These are phyloP conservation scores for Aureobasidium sp. DNA, from an alignment of 2,329 filamentous ascomycete genomes.

Conservation along the genomic window DNA sequence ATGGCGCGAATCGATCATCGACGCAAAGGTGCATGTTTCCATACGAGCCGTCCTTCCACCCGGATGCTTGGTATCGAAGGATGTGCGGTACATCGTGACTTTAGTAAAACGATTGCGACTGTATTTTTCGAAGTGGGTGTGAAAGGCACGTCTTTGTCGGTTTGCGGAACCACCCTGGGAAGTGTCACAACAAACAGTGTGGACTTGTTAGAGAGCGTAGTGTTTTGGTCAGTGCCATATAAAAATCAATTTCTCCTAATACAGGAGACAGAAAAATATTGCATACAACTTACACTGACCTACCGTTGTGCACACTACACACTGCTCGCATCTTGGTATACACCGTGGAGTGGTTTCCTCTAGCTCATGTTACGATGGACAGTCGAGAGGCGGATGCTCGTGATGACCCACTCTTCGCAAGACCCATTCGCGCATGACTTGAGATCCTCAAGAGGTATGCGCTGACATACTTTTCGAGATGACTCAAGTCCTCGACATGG, in stretches of 20 bases:
- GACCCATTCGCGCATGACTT: neutral
- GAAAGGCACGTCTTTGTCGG: neutral
- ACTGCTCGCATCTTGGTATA: neutral
- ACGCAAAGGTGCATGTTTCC: neutral
- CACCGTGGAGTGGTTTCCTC: neutral
- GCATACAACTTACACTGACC: neutral
- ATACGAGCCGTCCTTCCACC: slow-evolving; percentile 1
- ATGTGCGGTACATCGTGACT: neutral
- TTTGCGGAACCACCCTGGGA: neutral
- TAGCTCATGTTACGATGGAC: neutral
- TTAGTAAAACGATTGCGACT: neutral
- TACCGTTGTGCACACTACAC: neutral
- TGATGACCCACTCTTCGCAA: neutral
- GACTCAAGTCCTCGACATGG: neutral
- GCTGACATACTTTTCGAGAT: neutral
- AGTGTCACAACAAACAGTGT: neutral
- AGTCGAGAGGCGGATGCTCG: neutral
- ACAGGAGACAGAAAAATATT: neutral
- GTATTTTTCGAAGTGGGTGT: neutral
- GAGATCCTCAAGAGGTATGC: neutral
- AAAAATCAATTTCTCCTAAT: neutral
- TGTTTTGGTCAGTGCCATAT: neutral
- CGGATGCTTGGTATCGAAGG: neutral
- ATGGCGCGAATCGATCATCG: neutral
- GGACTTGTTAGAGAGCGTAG: neutral